phyloP scores from a whole-genome alignment of 257 asterid species.

The Craterostigma plantagineum region DNA sequence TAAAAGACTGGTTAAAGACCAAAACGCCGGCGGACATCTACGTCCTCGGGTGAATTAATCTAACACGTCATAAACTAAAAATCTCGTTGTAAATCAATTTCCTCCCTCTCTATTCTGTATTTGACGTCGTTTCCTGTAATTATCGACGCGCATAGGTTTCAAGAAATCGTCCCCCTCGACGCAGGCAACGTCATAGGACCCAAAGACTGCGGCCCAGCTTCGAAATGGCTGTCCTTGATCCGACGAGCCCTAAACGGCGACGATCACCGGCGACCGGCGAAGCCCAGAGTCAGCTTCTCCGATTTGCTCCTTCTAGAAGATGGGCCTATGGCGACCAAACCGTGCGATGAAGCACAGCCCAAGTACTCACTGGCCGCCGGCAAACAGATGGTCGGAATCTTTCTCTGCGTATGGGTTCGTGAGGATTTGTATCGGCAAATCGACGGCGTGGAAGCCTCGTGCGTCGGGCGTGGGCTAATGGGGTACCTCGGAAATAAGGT shows the following conservation, averaged over 20 bases:
- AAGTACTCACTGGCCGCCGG: slow-evolving; percentile 43
- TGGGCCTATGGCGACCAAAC: too few relatives aligned
- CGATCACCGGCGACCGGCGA: too few relatives aligned
- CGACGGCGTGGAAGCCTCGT: slow-evolving; percentile 36
- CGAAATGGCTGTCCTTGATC: slow-evolving; percentile 57
- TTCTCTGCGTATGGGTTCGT: slow-evolving; percentile 52
- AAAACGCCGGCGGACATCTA: slow-evolving; percentile 53
- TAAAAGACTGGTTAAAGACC: slow-evolving; percentile 48
- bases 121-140: too few relatives aligned
- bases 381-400: slow-evolving; percentile 75
- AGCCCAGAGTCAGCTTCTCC: too few relatives aligned
- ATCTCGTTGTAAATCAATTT: too few relatives aligned
- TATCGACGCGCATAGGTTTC: slow-evolving; percentile 42
- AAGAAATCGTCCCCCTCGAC: slow-evolving; percentile 75
- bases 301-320: too few relatives aligned
- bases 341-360: not conserved
- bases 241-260: slow-evolving; percentile 29
- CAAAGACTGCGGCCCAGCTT: slow-evolving; percentile 54
- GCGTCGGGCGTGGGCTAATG: slow-evolving; percentile 68
- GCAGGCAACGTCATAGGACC: slow-evolving; percentile 75
- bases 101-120: too few relatives aligned
- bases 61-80: too few relatives aligned
- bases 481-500: slow-evolving; percentile 90
- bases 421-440: slow-evolving; percentile 27
- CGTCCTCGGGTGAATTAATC: slow-evolving; percentile 73